Evolutionary conservation across 345 rosid genomes (phyloP).

Genomic region (Capsella bursapastoris): DNA sequence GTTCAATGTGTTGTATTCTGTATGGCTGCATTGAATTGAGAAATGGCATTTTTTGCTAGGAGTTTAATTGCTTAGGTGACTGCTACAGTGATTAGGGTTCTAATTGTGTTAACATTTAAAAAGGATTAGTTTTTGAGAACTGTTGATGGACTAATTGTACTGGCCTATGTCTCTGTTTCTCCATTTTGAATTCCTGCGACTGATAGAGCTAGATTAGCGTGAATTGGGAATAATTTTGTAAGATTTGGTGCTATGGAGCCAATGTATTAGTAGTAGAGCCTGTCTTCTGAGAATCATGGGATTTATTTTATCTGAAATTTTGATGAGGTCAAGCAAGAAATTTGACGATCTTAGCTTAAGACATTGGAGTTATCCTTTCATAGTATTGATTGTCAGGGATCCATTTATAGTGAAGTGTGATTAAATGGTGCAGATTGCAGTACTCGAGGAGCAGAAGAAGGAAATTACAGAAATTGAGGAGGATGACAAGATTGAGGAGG

Average conservation of each 20-base stretch:
- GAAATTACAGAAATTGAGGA: conserved; percentile 65
- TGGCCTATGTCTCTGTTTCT: neutral
- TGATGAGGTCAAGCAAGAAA: too few species aligned
- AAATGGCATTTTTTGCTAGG: neutral
- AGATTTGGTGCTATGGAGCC: neutral
- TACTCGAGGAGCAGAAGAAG: conserved; percentile 66
- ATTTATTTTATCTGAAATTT: neutral
- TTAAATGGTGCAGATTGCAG: conserved; percentile 64
- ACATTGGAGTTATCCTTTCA: too few species aligned
- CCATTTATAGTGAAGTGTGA: conserved; percentile 29
- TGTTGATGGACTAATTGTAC: neutral
- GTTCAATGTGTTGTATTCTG: neutral
- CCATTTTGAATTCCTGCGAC: neutral
- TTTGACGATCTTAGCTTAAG: too few species aligned
- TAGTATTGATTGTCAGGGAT: neutral
- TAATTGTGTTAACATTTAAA: neutral
- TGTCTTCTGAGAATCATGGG: neutral
- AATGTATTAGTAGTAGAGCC: too few species aligned
- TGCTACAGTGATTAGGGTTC: conserved; percentile 33
- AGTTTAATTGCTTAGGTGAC: neutral
- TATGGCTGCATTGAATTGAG: conserved; percentile 9
- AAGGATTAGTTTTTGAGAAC: neutral
- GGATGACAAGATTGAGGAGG: conserved; percentile 60
- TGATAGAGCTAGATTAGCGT: conserved; percentile 33
- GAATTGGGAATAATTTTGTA: neutral